Base-by-base conservation (phyloP, 1,139 yeast species). In the Candida labiduridarum region DNA sequence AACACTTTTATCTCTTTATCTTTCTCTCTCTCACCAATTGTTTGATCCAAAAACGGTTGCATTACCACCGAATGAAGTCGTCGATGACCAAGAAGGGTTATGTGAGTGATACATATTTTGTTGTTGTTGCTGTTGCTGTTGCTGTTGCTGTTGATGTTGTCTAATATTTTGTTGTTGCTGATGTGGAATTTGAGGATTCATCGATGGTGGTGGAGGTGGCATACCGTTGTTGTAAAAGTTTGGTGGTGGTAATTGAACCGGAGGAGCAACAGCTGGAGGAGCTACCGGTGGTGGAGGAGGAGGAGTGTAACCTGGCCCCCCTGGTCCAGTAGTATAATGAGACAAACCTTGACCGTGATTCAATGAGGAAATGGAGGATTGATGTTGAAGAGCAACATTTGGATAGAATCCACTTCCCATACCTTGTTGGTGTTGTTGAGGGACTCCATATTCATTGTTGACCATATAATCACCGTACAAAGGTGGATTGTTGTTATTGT, bases 11-110 rank as follows among this genome's bases (percentile, higher is more conserved):
- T 19, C 22, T 19, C 14, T 3, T 14, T 16, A 16, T 16, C 29
- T 15, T 16, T 41, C 22, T 18, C 31, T 18, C 36, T 16, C 36
- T 46, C 33, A 51, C 54, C 52, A 49, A 43, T 50, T 52, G 29
- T 48, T 49, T 14, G 50, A 41, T 31, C 52, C 51, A 18, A 42
- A 49, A 27, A 49, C 46, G 12, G 46, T 27, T 2, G 48, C 45
- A 14, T 47, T 47, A 30, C 47, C 48, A 15, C 41, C 47, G 10
- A 49, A 50, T 27, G 55, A 48, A 11, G 54, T 41, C 2, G 52
- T 40, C 15, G 55, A 50, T 14, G 55, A 52, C 55, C 55, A 52
- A 3, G 55, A 52, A 4, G 44, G 50, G 35, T 46, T 52, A 22
- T 50, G 53, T 4, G 52, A 40, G 34, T 52, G 53, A 29, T 48